Percentiles rank a stretch among this genome's conserved stretches.
Conservation (phyloP, 2,329 filamentous ascomycete genomes). For the Aspergillus puulaauensis region DNA sequence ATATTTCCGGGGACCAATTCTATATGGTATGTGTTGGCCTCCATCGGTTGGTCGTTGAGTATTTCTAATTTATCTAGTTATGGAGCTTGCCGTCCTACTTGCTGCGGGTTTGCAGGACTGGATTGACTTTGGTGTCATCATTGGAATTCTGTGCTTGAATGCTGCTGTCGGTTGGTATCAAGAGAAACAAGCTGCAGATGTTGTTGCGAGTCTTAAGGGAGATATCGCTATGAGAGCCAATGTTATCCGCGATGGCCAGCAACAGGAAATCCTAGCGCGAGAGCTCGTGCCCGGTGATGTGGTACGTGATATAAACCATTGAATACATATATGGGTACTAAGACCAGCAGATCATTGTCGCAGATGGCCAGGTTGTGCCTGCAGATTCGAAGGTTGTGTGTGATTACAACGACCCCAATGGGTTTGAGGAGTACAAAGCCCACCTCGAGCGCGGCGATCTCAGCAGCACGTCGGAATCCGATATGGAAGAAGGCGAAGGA, state of each 20-base stretch:
- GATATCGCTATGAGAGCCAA: constrained; percentile 73
- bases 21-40: constrained; percentile 61
- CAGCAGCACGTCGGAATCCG: constrained; percentile 50
- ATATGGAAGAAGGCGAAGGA: constrained; percentile 53
- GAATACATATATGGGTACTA: constrained; percentile 11
- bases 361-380: constrained; percentile 70
- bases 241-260: constrained; percentile 65
- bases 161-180: constrained; percentile 78
- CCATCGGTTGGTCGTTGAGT: background rate
- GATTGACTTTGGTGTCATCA: constrained; percentile 76
- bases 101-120: constrained; percentile 72
- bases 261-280: constrained; percentile 66
- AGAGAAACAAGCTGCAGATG: constrained; percentile 77
- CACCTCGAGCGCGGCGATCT: constrained; percentile 63
- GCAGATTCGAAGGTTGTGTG: constrained; percentile 71
- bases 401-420: constrained; percentile 66
- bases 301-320: constrained; percentile 46
- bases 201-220: constrained; percentile 72
- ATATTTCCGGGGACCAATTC: constrained; percentile 73
- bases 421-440: constrained; percentile 65
- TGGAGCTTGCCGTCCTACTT: constrained; percentile 73
- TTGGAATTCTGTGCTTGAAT: constrained; percentile 72
- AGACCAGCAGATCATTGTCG: constrained; percentile 59
- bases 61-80: constrained; percentile 45
- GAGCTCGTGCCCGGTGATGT: constrained; percentile 77